Evolutionary conservation across 1,284 basidiomycete species (phyloP).

Genomic region (Golubevia sp.): DNA sequence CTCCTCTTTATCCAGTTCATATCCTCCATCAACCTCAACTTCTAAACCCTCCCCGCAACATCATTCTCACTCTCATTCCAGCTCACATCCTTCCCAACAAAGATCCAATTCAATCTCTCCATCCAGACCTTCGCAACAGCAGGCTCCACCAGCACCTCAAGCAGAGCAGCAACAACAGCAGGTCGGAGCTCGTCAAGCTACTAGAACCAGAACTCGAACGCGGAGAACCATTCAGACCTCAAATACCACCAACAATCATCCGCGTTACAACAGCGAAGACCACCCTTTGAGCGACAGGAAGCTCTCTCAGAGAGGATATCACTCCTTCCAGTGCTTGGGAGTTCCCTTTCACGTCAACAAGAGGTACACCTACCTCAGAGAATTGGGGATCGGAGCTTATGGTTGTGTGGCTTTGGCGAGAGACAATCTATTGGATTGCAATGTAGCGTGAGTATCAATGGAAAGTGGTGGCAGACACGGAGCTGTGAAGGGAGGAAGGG

Average conservation of each 20-base stretch:
- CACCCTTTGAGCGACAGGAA: slow-evolving; percentile 52
- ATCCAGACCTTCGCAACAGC: too few relatives aligned
- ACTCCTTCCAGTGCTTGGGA: slow-evolving; percentile 51
- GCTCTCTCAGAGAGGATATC: slow-evolving; percentile 46
- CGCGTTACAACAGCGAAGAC: slow-evolving; percentile 39
- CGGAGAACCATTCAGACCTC: too few relatives aligned
- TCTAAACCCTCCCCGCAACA: too few relatives aligned
- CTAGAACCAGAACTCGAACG: too few relatives aligned
- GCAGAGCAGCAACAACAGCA: too few relatives aligned
- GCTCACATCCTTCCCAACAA: too few relatives aligned
- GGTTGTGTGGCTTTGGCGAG: slow-evolving; percentile 55
- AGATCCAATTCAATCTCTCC: too few relatives aligned
- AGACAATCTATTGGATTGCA: slow-evolving; percentile 42
- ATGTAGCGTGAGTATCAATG: slow-evolving; percentile 38
- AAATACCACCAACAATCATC: neutral
- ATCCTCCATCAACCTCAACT: too few relatives aligned
- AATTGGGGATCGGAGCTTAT: slow-evolving; percentile 58
- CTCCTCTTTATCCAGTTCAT: too few relatives aligned
- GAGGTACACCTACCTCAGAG: slow-evolving; percentile 51
- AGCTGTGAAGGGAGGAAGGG: neutral
- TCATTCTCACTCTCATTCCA: too few relatives aligned
- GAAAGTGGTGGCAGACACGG: neutral
- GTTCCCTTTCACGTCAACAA: slow-evolving; percentile 56
- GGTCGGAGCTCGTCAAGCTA: too few relatives aligned
- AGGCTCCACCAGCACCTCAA: too few relatives aligned